Percentiles rank a stretch among this genome's conserved stretches.
Evolutionary conservation across 805 yeast genomes (phyloP).

Genomic region (Candida michaelii): DNA sequence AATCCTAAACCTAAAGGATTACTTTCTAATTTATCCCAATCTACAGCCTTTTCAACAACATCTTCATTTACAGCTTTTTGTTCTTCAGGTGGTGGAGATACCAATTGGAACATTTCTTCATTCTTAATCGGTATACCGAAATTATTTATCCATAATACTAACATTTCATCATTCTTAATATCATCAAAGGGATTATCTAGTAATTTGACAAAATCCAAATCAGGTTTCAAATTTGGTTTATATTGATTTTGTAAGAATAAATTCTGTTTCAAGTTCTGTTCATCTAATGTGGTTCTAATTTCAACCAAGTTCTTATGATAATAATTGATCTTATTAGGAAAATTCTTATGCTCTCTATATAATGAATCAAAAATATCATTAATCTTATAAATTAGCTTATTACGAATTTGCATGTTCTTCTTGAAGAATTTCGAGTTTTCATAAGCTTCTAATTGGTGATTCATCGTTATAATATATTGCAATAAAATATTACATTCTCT

Average conservation of each 20-base stretch:
- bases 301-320: slow-evolving; percentile 20
- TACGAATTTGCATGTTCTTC: slow-evolving; percentile 22
- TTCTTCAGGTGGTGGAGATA: slow-evolving; percentile 6
- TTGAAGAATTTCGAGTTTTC: slow-evolving; percentile 14
- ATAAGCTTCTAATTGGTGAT: slow-evolving; percentile 24
- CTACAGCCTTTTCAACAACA: background rate
- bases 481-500: slow-evolving; percentile 37
- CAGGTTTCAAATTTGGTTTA: slow-evolving; percentile 12
- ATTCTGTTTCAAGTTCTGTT: slow-evolving; percentile 21
- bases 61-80: background rate
- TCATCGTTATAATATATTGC: slow-evolving; percentile 32
- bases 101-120: slow-evolving; percentile 6
- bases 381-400: slow-evolving; percentile 27
- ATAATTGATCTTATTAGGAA: slow-evolving; percentile 23
- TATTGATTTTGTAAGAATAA: slow-evolving; percentile 12
- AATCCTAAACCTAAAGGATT: slow-evolving; percentile 13
- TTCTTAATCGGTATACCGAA: slow-evolving; percentile 13
- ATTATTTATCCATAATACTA: slow-evolving; percentile 9
- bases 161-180: slow-evolving; percentile 12
- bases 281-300: slow-evolving; percentile 26
- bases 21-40: slow-evolving; percentile 3
- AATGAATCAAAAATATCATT: slow-evolving; percentile 34
- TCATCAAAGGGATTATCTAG: slow-evolving; percentile 12
- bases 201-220: slow-evolving; percentile 8
- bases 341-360: slow-evolving; percentile 21